phyloP scores from a whole-genome alignment of 441 rosid genomes.

The Theobroma grandiflorum region DNA sequence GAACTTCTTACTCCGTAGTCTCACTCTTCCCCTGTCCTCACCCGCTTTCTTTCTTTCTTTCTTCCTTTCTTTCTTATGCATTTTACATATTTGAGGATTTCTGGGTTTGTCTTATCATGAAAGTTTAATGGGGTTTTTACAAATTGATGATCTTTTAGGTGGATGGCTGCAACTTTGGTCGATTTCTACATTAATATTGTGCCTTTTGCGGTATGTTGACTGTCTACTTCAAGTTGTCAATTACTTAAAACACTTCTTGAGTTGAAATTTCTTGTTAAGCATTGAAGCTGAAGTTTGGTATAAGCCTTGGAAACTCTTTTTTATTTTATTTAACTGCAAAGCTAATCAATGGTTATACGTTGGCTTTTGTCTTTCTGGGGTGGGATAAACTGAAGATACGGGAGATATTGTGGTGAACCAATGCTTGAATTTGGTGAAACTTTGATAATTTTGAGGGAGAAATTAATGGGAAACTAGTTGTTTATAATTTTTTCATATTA shows the following conservation, averaged over 20 bases:
- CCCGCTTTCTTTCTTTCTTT: background rate
- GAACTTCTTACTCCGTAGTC: slow-evolving; percentile 81
- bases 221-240: background rate
- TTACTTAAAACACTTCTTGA: background rate
- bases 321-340: background rate
- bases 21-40: slow-evolving; percentile 4
- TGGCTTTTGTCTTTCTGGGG: background rate
- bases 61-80: background rate
- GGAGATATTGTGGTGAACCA: background rate
- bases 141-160: slow-evolving; percentile 48
- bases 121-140: background rate
- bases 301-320: background rate
- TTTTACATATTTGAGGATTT: background rate
- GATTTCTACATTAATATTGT: slow-evolving; percentile 74
- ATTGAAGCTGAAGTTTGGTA: background rate
- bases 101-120: background rate
- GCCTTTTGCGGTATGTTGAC: slow-evolving; percentile 60
- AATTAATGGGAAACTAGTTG: background rate
- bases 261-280: background rate
- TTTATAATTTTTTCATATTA: background rate
- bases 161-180: slow-evolving; percentile 79
- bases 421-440: background rate
- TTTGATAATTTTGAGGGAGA: background rate
- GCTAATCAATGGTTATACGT: no score
- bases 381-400: background rate